Percentiles rank a stretch among this genome's conserved stretches.
phyloP scores from a whole-genome alignment of 805 yeast species.

The Starmerella sirachaensis region DNA sequence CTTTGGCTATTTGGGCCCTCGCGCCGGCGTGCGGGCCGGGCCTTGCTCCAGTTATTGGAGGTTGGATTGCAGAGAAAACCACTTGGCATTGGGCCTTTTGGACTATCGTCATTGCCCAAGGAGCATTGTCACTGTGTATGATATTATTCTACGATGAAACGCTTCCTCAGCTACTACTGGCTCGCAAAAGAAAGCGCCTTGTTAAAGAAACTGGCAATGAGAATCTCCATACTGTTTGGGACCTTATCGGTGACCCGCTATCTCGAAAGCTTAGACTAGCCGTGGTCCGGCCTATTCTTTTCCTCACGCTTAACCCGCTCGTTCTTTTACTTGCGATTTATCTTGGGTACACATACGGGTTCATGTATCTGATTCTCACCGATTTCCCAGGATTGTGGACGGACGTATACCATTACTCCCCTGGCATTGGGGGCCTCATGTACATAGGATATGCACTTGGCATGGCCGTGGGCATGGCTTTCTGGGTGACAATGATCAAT shows the following conservation, averaged over 20 bases:
- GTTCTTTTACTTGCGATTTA: conserved; percentile 49
- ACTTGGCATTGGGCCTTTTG: conserved; percentile 58
- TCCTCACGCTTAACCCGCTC: conserved; percentile 49
- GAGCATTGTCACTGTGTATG: conserved; percentile 36
- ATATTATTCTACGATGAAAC: conserved; percentile 42
- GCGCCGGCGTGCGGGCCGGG: conserved; percentile 55
- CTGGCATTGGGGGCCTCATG: conserved; percentile 46
- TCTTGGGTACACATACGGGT: conserved; percentile 56
- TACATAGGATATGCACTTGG: conserved; percentile 49
- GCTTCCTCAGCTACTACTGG: conserved; percentile 43
- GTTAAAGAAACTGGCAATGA: conserved; percentile 45
- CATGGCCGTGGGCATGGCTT: conserved; percentile 36
- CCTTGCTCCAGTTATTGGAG: conserved; percentile 37
- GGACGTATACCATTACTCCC: conserved; percentile 35
- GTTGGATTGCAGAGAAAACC: conserved; percentile 40
- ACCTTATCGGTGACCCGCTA: conserved; percentile 27
- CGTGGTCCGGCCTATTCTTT: conserved; percentile 43
- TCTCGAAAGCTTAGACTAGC: conserved; percentile 30
- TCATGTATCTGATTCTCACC: conserved; percentile 50
- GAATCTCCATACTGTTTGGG: conserved; percentile 48
- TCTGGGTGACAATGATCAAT: conserved; percentile 39
- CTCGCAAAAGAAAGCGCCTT: conserved; percentile 36
- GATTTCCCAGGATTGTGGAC: conserved; percentile 47
- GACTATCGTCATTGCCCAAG: conserved; percentile 45
- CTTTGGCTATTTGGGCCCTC: conserved; percentile 44